Evolutionary conservation across 306 rosid genomes (phyloP).

Genomic region (Vigna mungo): DNA sequence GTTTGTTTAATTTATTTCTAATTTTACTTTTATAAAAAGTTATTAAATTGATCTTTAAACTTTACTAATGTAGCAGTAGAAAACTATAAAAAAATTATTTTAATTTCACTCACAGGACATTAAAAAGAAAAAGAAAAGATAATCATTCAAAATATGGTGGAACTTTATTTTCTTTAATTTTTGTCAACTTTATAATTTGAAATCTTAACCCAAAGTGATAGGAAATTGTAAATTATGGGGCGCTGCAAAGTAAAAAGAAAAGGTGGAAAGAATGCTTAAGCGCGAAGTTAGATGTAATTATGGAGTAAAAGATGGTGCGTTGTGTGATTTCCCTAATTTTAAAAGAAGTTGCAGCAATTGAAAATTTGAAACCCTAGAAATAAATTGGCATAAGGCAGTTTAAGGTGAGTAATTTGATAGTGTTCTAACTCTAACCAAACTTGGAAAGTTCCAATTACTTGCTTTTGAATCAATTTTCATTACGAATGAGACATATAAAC

Average conservation of each 20-base stretch:
- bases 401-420: slow-evolving; percentile 27
- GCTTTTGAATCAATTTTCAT: slow-evolving; percentile 40
- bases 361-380: background rate
- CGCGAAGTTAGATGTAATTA: slow-evolving; percentile 43
- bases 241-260: background rate
- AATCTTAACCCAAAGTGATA: too few relatives aligned
- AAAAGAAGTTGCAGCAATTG: slow-evolving; percentile 3
- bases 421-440: slow-evolving; percentile 8
- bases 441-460: slow-evolving; percentile 37
- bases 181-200: too few relatives aligned
- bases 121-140: too few relatives aligned
- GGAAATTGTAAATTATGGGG: too few relatives aligned
- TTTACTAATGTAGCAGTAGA: too few relatives aligned
- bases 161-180: too few relatives aligned
- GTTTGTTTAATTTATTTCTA: too few relatives aligned
- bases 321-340: slow-evolving; percentile 14
- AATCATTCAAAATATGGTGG: too few relatives aligned
- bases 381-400: slow-evolving; percentile 16
- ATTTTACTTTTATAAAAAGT: too few relatives aligned
- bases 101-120: too few relatives aligned
- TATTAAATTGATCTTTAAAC: too few relatives aligned
- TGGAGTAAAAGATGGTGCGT: slow-evolving; percentile 18
- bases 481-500: slow-evolving; percentile 33
- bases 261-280: slow-evolving; percentile 25
- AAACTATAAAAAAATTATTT: too few relatives aligned